Evolutionary conservation across 305 asterid species (phyloP), one percentile per base, ranked within the genome.

Genomic region (Fraxinus dipetala): DNA sequence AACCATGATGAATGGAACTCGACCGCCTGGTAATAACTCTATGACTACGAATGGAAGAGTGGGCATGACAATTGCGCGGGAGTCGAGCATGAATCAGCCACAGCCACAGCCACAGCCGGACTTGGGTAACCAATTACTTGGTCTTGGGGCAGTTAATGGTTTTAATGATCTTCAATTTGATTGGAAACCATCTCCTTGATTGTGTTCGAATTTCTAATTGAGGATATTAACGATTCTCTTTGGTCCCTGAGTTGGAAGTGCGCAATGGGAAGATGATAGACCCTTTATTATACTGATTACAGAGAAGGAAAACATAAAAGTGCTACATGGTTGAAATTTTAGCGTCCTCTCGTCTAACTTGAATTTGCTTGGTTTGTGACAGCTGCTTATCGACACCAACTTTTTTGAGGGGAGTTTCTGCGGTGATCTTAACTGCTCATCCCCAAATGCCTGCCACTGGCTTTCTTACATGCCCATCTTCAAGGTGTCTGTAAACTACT

Each of bases 341-440:
- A 65, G 69, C 54, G 70, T 84, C 61, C 30, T 61, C 79, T 81
- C 70, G 48, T 83, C 91, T 82, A 81, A 90, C 91, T 77, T 84
- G 85, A 85, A 88, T 80, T 79, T 80, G 85, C 77, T 81, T 81
- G 87, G 85, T 82, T 83, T 84, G 77, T 79, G 83, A 79, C 85
- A 81, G 87, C 86, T 85, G 86, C 70, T 59, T 59, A 59, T 59
- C 31, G 63, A 54, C 31, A 87, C 34, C 14, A 67, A 28, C 74
- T 13, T 35, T 26, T 30, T 81, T 78, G 81, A 63, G 78, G 87
- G 78, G 90, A 85, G 32, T 83, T 48, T 75, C 80, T 67, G 74
- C 36, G 1, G 20, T 26, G 69, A 18, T 59, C 69, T 20, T 6
- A 59, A 59, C 28, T 1, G 11, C n/a, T 54, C 63, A 16, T 13